Evolutionary conservation across 345 rosid species (phyloP).

Genomic region (Eucalyptus pauciflora): DNA sequence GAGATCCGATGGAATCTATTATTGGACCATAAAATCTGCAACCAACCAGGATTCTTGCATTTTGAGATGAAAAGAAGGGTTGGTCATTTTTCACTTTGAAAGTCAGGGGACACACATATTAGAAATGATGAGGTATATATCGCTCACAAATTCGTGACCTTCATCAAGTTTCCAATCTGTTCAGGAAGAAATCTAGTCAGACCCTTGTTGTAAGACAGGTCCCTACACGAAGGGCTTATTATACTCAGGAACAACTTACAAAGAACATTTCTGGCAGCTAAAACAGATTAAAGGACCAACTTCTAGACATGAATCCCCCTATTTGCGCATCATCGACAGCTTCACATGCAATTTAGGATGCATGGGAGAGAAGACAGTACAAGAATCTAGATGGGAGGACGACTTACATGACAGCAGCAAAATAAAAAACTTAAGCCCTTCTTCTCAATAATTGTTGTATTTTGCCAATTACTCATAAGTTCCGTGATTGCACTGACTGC

Average conservation of each 20-base stretch:
- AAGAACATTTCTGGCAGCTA: not conserved
- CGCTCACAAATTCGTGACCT: slow-evolving; percentile 1
- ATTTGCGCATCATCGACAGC: not conserved
- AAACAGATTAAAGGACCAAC: not conserved
- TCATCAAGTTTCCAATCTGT: slow-evolving; percentile 40
- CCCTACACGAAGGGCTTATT: slow-evolving; percentile 35
- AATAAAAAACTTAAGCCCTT: no score
- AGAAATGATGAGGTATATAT: not conserved
- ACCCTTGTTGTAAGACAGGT: slow-evolving; percentile 55
- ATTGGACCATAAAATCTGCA: slow-evolving; percentile 64
- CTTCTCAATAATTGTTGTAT: no score
- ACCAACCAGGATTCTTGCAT: slow-evolving; percentile 57
- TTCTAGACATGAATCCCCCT: not conserved
- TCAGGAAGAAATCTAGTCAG: slow-evolving; percentile 57
- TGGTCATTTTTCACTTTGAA: not conserved
- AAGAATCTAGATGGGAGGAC: no score
- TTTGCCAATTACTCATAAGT: no score
- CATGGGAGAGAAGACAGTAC: not conserved
- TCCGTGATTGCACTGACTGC: no score
- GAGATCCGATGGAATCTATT: slow-evolving; percentile 52
- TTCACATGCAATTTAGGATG: no score
- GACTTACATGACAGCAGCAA: no score
- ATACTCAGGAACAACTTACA: not conserved
- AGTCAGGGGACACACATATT: not conserved
- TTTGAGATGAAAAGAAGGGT: not conserved